phyloP scores from a whole-genome alignment of 2,329 filamentous ascomycete species.

The Hirsutella minnesotensis region DNA sequence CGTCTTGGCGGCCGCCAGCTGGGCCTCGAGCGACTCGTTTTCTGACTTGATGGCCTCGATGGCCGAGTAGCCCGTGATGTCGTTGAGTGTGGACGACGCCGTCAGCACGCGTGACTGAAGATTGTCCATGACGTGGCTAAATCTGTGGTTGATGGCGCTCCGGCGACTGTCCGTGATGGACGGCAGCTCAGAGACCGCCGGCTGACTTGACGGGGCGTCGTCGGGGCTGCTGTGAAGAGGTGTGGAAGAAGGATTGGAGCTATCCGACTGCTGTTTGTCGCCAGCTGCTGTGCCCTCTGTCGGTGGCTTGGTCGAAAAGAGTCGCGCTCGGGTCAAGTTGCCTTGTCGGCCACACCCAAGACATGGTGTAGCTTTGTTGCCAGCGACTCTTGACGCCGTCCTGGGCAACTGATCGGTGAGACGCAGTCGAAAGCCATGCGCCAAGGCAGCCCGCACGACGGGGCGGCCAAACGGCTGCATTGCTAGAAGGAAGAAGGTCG shows the following conservation, averaged over 20 bases:
- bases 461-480: slow-evolving; percentile 25
- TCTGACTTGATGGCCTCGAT: slow-evolving; percentile 77
- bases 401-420: slow-evolving; percentile 4
- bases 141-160: slow-evolving; percentile 19
- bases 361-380: slow-evolving; percentile 7
- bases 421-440: slow-evolving; percentile 15
- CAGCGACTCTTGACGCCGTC: neutral
- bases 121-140: slow-evolving; percentile 64
- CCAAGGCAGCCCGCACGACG: slow-evolving; percentile 16
- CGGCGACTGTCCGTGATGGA: slow-evolving; percentile 21
- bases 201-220: neutral
- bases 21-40: slow-evolving; percentile 56
- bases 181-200: slow-evolving; percentile 14
- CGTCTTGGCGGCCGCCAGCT: slow-evolving; percentile 46
- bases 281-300: slow-evolving; percentile 7
- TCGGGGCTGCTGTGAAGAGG: neutral
- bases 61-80: slow-evolving; percentile 83
- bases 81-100: slow-evolving; percentile 81
- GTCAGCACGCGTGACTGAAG: slow-evolving; percentile 74
- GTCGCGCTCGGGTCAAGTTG: slow-evolving; percentile 12
- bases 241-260: neutral
- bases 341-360: slow-evolving; percentile 10
- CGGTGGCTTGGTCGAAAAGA: slow-evolving; percentile 15
- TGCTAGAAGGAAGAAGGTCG: slow-evolving; percentile 2
- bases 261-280: neutral